Base-by-base conservation (phyloP, 495 filamentous ascomycete species). In the Jackrogersella multiformis region DNA sequence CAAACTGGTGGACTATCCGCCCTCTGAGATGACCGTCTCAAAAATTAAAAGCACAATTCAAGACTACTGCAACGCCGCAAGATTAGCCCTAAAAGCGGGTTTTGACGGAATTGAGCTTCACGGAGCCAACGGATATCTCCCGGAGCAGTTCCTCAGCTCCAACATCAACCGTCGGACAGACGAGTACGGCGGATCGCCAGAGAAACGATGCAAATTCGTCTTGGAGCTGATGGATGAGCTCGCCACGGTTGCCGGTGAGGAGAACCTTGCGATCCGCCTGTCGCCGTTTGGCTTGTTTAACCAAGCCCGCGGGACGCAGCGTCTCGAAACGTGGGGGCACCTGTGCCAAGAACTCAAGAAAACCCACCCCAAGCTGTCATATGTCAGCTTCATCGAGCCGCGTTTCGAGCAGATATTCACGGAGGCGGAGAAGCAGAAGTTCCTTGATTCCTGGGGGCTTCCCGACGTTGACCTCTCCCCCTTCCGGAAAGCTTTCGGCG, bases 61-160 rank as follows among this genome's bases (percentile, higher is more conserved):
- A 13, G 49, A 53, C 49, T 53, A 21, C 49, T 53, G 49, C 49
- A 53, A 38, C 4, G 49, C 49, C 30, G 49, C 49, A 13, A 53
- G 18, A 23, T 2, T 36, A 6, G 49, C 49, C 30, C 2, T 36
- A 4, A 15, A 23, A 4, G 32, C 30, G 30, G 49, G 49, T 2
- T 53, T 53, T 7, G 49, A 53, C 32, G 49, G 49, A 5, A 30
- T 53, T 18, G 49, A 53, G 20, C 1, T 53, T 3, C 49, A 53
- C 30, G 49, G 49, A 1, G 49, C 49, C 16, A 53, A 53, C 10
- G 49, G 49, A 4, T 53, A 53, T n/a, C 49, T 53, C 9, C 49
- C 49, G 1, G 49, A 53, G 18, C 49, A 53, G 13, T 53, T 53
- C 49, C 49, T 53, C 16, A 53, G 49, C 32, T 53, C 49, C 32